Percentiles rank a stretch among this genome's conserved stretches.
These are phyloP conservation scores for Lichtheimia corymbifera DNA, from an alignment of 371 early-diverging fungal species.

Conservation along the genomic window DNA sequence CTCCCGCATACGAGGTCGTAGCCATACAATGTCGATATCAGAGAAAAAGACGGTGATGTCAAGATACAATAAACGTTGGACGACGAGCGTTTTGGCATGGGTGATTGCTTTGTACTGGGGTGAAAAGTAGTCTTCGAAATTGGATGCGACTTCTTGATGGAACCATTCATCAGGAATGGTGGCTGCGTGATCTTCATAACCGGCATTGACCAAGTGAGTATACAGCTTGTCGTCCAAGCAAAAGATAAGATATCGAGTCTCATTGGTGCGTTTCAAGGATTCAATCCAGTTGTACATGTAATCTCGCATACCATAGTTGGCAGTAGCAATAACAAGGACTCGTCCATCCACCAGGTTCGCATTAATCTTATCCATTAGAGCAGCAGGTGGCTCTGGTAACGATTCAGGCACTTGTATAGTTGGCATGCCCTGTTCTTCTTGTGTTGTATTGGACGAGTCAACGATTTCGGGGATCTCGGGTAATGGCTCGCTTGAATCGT, in stretches of 20 bases:
- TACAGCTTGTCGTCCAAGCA: constrained; percentile 29
- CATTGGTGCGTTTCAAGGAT: constrained; percentile 25
- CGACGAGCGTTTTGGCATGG: constrained; percentile 38
- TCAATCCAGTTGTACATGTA: constrained; percentile 33
- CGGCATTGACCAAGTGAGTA: constrained; percentile 20
- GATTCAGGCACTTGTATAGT: constrained; percentile 13
- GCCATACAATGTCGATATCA: constrained; percentile 46
- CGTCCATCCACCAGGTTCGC: constrained; percentile 15
- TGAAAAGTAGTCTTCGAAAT: constrained; percentile 20
- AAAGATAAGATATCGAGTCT: constrained; percentile 24
- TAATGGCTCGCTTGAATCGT: constrained; percentile 10
- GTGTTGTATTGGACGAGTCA: no score
- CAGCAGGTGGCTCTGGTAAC: constrained; percentile 6
- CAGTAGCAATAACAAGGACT: constrained; percentile 16
- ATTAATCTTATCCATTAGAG: constrained; percentile 20
- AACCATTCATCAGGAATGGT: constrained; percentile 26
- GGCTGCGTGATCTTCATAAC: constrained; percentile 21
- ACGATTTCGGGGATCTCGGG: constrained; percentile 3
- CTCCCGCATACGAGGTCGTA: constrained; percentile 33
- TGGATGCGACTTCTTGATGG: constrained; percentile 16
- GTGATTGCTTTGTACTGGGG: constrained; percentile 13
- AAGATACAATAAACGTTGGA: constrained; percentile 41
- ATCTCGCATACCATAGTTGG: constrained; percentile 28
- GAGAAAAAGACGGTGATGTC: constrained; percentile 42
- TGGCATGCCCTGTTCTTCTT: not conserved